Percentiles rank a stretch among this genome's conserved stretches.
These are phyloP conservation scores for Cynara cardunculus DNA, from an alignment of 129 eudicot genomes.

Conservation along the genomic window DNA sequence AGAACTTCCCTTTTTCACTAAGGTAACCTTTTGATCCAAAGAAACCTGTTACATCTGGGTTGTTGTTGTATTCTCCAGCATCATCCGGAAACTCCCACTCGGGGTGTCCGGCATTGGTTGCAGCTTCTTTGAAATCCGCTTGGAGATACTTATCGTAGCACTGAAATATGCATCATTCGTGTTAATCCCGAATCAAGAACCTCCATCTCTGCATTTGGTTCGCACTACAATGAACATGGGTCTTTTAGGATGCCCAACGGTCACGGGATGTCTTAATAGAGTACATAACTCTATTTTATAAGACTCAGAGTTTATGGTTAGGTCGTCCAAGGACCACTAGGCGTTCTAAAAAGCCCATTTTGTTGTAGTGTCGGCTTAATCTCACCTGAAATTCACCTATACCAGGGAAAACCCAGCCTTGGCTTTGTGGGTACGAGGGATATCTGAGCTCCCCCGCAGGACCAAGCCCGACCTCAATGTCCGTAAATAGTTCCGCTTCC, in stretches of 20 bases:
- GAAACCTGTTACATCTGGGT: conserved; percentile 59
- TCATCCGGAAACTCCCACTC: conserved; percentile 82
- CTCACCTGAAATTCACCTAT: conserved; percentile 94
- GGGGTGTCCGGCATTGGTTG: conserved; percentile 57
- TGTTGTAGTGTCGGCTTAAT: background rate
- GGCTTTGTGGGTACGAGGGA: conserved; percentile 74
- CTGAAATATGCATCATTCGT: conserved; percentile 36
- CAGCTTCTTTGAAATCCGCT: conserved; percentile 54
- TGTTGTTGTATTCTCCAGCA: conserved; percentile 70
- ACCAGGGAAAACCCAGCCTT: conserved; percentile 91
- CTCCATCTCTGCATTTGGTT: background rate
- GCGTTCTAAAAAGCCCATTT: background rate
- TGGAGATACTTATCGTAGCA: conserved; percentile 76
- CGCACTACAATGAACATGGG: background rate
- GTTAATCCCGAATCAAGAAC: background rate
- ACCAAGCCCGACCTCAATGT: conserved; percentile 90
- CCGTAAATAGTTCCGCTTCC: conserved; percentile 59
- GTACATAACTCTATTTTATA: background rate
- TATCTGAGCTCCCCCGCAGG: conserved; percentile 96
- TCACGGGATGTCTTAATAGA: background rate
- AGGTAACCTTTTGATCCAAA: conserved; percentile 61
- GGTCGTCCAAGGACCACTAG: background rate
- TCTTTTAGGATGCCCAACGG: background rate
- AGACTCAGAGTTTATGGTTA: background rate
- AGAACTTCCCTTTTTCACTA: conserved; percentile 69